A percentile compares a stretch with the other conserved stretches of the same genome.
phyloP scores from a whole-genome alignment of 331 rosid genomes.

The Cucumis variabilis region DNA sequence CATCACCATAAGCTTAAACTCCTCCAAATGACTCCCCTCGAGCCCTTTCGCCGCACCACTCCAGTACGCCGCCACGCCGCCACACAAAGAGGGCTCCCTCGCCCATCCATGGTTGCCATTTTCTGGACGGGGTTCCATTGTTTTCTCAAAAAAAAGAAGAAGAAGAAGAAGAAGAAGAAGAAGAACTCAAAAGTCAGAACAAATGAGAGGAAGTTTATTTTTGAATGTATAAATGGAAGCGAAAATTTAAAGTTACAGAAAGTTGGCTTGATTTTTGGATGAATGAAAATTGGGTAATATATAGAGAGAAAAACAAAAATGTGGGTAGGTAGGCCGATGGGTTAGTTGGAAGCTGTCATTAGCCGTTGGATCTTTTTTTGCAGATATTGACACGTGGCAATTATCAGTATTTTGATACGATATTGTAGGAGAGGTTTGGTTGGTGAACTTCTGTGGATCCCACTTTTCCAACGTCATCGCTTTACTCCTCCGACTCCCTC shows the following conservation, averaged over 20 bases:
- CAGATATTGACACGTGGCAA: not conserved
- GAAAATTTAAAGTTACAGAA: not conserved
- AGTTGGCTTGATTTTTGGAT: not conserved
- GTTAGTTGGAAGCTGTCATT: not conserved
- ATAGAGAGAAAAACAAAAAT: not conserved
- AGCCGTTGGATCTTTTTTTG: not conserved
- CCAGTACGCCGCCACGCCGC: conserved; percentile 76
- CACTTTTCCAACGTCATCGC: not conserved
- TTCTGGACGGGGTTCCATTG: not conserved
- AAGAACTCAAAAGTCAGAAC: not conserved
- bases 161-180: too few species aligned
- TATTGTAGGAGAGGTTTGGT: not conserved
- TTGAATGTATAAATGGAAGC: too few species aligned
- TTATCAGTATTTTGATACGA: not conserved
- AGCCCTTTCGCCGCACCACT: conserved; percentile 56
- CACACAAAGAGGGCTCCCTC: not conserved
- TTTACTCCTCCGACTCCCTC: too few species aligned
- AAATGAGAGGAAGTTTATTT: not conserved
- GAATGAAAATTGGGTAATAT: not conserved
- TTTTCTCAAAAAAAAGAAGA: not conserved
- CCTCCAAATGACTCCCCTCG: conserved; percentile 76
- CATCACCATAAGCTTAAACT: conserved; percentile 76
- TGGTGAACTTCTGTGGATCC: not conserved
- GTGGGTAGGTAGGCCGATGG: not conserved
- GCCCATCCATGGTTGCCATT: not conserved